Evolutionary conservation across 768 basidiomycete species (phyloP).

Genomic region (Naganishia vishniacii): DNA sequence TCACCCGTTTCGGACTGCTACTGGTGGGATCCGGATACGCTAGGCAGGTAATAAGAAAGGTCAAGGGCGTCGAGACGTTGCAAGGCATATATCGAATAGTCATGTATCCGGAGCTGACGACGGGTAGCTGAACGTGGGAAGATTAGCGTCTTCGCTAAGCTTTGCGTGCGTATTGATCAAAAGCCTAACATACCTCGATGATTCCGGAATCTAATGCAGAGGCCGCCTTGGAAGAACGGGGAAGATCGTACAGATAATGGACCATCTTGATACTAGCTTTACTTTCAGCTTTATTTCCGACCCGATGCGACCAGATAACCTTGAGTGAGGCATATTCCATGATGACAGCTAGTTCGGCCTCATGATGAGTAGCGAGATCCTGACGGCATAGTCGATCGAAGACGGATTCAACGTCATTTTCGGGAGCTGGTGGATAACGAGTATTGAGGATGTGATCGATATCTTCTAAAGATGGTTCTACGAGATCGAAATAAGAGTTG

Average conservation of each 20-base stretch:
- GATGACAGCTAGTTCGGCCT: conserved; percentile 11
- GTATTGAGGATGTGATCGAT: conserved; percentile 2
- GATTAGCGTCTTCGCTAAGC: background rate
- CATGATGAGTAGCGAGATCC: background rate
- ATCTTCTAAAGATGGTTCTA: background rate
- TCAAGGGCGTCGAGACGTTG: conserved; percentile 6
- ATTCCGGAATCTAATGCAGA: background rate
- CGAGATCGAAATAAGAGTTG: conserved; percentile 26
- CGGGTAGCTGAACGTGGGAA: background rate
- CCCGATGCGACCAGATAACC: conserved; percentile 12
- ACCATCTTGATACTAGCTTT: conserved; percentile 20
- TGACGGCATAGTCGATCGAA: background rate
- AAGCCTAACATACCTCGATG: background rate
- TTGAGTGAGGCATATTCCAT: conserved; percentile 15
- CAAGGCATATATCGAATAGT: conserved; percentile 7
- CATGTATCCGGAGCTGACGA: background rate
- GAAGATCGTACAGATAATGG: conserved; percentile 8
- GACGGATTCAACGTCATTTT: background rate
- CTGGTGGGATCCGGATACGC: conserved; percentile 16
- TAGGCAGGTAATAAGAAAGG: conserved; percentile 23
- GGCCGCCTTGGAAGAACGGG: background rate
- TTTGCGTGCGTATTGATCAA: background rate
- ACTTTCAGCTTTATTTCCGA: conserved; percentile 4
- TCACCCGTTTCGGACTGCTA: conserved; percentile 25
- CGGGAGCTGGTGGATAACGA: background rate